Conservation (phyloP, 2,329 filamentous ascomycete species). For the Phialocephala subalpina region DNA sequence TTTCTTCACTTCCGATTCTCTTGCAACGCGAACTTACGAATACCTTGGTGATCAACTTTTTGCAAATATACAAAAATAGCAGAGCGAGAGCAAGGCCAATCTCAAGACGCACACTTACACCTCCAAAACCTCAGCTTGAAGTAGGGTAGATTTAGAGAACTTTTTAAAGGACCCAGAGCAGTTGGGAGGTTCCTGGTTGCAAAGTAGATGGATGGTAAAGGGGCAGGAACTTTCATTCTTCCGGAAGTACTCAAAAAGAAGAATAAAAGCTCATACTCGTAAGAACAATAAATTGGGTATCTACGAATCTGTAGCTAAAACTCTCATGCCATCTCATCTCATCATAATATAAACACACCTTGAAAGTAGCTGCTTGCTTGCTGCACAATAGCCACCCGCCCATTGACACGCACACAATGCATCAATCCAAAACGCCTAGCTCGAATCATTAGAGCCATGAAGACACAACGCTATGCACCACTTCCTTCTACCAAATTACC, state of each 20-base stretch:
- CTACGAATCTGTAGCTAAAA: conserved; percentile 15
- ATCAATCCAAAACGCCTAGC: conserved; percentile 14
- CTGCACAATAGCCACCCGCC: conserved; percentile 1
- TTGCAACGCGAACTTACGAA: too few relatives aligned
- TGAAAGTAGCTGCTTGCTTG: neutral
- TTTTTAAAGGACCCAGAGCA: too few relatives aligned
- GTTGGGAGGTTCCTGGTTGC: too few relatives aligned
- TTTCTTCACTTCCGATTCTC: too few relatives aligned
- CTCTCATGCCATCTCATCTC: conserved; percentile 9
- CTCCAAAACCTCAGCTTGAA: too few relatives aligned
- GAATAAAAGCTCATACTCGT: neutral
- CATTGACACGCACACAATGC: neutral
- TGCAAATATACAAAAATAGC: too few relatives aligned
- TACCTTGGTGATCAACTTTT: too few relatives aligned
- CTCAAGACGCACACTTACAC: too few relatives aligned
- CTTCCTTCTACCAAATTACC: neutral
- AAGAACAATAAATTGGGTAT: conserved; percentile 14
- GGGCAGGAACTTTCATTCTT: too few relatives aligned
- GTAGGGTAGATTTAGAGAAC: too few relatives aligned
- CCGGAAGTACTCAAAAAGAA: neutral
- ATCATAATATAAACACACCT: conserved; percentile 12
- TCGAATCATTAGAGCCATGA: conserved; percentile 8
- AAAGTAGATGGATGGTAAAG: too few relatives aligned
- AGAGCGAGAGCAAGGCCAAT: too few relatives aligned
- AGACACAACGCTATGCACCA: conserved; percentile 12